Conservation (phyloP, 2,329 filamentous ascomycete species). For the Coniochaeta hoffmannii region DNA sequence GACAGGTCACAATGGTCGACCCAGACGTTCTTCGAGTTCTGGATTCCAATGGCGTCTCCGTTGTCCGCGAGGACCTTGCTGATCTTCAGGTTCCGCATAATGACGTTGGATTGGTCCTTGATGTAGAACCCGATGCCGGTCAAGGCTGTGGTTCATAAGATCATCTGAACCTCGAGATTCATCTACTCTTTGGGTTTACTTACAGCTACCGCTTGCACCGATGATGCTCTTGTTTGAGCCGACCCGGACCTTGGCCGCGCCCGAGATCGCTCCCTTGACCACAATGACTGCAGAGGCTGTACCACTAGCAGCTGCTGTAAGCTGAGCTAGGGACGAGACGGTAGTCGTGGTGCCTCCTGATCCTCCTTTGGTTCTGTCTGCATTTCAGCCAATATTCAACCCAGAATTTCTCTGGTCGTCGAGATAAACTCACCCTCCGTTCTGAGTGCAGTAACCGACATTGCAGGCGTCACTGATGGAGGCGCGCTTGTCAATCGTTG, state of each 20-base stretch:
- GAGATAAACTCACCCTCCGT: not conserved
- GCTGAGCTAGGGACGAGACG: conserved; percentile 40
- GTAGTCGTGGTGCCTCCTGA: conserved; percentile 46
- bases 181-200: too few species aligned
- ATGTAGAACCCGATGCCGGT: conserved; percentile 44
- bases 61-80: conserved; percentile 46
- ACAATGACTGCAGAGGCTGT: conserved; percentile 37
- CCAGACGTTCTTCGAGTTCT: conserved; percentile 53
- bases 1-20: conserved; percentile 61
- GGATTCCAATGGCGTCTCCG: conserved; percentile 54
- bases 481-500: not conserved
- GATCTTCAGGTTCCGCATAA: conserved; percentile 55
- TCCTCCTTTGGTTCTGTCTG: conserved; percentile 45
- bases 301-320: conserved; percentile 40
- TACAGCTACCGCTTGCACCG: conserved; percentile 28
- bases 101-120: conserved; percentile 48
- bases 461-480: not conserved
- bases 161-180: not conserved
- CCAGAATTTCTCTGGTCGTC: not conserved
- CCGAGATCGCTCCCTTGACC: conserved; percentile 35
- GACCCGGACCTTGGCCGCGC: conserved; percentile 33
- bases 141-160: conserved; percentile 18
- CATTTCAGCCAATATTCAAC: too few species aligned
- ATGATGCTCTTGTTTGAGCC: conserved; percentile 44
- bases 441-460: conserved; percentile 2